Conservation (phyloP, 371 early-diverging fungal species). For the Smittium mucronatum region DNA sequence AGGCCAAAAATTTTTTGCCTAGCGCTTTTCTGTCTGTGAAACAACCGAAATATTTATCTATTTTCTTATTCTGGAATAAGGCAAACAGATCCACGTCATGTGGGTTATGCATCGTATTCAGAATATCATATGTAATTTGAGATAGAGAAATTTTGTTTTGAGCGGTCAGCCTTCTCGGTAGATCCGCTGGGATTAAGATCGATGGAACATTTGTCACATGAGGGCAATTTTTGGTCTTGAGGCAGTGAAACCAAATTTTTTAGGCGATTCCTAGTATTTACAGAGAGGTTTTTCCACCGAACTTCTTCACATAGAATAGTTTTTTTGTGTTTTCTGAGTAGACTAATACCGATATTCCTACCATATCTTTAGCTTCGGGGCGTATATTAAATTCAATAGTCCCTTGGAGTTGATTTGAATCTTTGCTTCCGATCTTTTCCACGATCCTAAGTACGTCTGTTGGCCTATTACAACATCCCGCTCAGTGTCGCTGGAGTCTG, state of each 20-base stretch:
- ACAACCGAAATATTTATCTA: background rate
- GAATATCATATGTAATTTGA: background rate
- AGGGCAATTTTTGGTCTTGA: background rate
- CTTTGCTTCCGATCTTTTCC: background rate
- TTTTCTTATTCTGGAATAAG: background rate
- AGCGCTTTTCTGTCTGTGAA: background rate
- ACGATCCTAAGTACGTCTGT: background rate
- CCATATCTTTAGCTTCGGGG: background rate
- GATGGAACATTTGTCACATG: background rate
- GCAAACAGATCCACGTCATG: background rate
- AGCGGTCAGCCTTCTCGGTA: background rate
- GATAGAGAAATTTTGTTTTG: background rate
- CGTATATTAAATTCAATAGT: background rate
- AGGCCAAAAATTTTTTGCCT: background rate
- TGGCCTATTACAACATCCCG: background rate
- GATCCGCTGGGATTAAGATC: background rate
- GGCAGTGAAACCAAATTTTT: slow-evolving; percentile 1
- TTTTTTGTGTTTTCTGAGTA: slow-evolving; percentile 2
- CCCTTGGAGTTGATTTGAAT: background rate
- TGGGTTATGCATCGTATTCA: background rate
- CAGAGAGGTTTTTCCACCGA: background rate
- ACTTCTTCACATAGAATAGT: background rate
- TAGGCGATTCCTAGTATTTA: background rate
- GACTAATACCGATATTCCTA: background rate
- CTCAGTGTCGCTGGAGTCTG: background rate